Evolutionary conservation across 208 protist species (phyloP).

Genomic region (Trichomonas vaginalis): DNA sequence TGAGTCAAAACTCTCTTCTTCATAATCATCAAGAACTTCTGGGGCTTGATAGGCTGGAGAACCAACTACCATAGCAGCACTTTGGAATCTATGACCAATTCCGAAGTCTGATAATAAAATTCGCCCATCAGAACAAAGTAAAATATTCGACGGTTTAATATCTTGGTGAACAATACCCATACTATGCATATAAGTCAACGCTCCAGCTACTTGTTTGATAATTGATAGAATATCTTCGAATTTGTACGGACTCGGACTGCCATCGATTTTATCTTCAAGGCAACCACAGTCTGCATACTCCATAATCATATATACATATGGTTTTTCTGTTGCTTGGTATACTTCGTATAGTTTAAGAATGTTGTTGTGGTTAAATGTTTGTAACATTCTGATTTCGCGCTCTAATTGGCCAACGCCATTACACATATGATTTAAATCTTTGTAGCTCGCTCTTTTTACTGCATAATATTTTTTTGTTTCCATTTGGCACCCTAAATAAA

Average conservation of each 20-base stretch:
- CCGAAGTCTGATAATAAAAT: background rate
- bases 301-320: background rate
- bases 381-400: background rate
- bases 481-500: background rate
- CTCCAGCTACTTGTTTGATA: background rate
- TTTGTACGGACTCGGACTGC: background rate
- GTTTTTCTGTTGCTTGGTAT: background rate
- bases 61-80: background rate
- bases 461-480: background rate
- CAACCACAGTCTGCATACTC: background rate
- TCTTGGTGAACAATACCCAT: background rate
- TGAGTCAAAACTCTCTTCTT: background rate
- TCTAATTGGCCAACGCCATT: background rate
- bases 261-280: background rate
- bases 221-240: background rate
- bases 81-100: constrained; percentile 6
- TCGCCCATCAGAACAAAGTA: background rate
- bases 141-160: constrained; percentile 9
- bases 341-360: background rate
- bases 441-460: background rate
- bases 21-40: background rate
- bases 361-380: background rate
- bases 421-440: background rate
- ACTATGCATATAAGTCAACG: background rate
- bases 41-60: background rate